Evolutionary conservation across 2,329 filamentous ascomycete genomes (phyloP), one percentile per base, ranked within the genome.

Genomic region (Colletotrichum sp.): DNA sequence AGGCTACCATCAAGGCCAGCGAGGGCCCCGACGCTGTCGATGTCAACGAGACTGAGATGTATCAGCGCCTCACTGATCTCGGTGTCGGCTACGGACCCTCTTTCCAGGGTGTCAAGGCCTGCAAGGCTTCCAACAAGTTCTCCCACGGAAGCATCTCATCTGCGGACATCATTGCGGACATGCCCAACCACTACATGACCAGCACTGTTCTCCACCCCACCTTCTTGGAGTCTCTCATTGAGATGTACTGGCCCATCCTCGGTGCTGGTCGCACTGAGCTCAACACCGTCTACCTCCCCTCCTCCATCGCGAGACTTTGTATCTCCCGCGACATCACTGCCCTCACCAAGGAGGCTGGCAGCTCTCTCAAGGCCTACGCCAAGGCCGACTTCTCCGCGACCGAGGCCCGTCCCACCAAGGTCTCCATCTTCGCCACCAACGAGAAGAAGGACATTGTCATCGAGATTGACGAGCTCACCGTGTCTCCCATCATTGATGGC

Each of bases 81-180:
- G 90, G 90, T 0, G 88, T 89, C 0, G 82, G 83, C 2, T 91
- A 91, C 77, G 90, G 90, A 0, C 81, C 86, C 2, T 85, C 85
- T 0, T 92, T 92, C 82, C 89, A 89, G 79, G 87, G 89, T 5
- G 78, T 92, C 12, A 82, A 83, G 59, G 86, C 88, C 70, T 89
- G 87, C 78, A 84, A 83, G 26, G 86, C 87, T 13, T 71, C 75
- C 30, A 55, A 62, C 67, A 75, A 64, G 62, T 75, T 67, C 71
- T 69, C 78, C 6, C 59, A 71, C 49, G 77, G 77, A 6, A 76
- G 16, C 24, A 75, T 79, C 18, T 24, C 71, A 4, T 52, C 75
- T 5, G 59, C 70, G 4, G 78, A 78, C 13, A 65, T 78, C 18
- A 72, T 75, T 8, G 71, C 71, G 15, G 78, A 79, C 52, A 79